These are phyloP conservation scores for Pseudohyphozyma bogoriensis DNA, from an alignment of 768 basidiomycete species.

Conservation along the genomic window DNA sequence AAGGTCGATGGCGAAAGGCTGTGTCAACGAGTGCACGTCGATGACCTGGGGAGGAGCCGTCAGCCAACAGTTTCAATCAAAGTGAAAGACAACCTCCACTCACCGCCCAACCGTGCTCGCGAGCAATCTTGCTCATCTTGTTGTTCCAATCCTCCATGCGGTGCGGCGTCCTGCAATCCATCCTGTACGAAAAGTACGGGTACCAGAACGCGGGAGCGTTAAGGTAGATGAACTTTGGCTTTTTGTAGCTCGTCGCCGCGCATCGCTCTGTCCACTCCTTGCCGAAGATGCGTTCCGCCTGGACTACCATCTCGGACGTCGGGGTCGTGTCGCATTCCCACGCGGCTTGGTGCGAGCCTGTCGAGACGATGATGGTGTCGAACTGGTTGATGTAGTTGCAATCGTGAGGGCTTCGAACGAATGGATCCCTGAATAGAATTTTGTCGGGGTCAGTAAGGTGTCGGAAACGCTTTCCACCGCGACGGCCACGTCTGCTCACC, in stretches of 20 bases:
- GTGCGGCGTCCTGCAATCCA: neutral
- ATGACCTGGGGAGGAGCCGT: too few relatives aligned
- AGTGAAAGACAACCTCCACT: too few relatives aligned
- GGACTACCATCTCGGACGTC: neutral
- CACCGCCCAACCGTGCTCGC: neutral
- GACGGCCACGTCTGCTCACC: neutral
- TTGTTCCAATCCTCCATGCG: neutral
- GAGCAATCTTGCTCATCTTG: neutral
- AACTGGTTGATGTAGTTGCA: neutral
- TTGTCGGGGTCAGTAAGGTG: neutral
- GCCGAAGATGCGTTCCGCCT: neutral
- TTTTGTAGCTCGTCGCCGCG: too few relatives aligned
- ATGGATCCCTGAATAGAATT: neutral
- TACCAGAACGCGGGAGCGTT: neutral
- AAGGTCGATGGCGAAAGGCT: conserved; percentile 9
- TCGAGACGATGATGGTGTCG: neutral
- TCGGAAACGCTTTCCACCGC: neutral
- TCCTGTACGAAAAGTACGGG: neutral
- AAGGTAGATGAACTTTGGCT: neutral
- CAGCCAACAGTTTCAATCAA: too few relatives aligned
- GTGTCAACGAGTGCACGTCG: neutral
- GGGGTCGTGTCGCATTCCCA: neutral
- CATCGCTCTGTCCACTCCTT: neutral
- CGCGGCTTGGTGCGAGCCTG: neutral
- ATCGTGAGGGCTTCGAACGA: neutral